Evolutionary conservation across 305 asterid species (phyloP), one percentile per base, ranked within the genome.

Genomic region (Plantago coronopus): DNA sequence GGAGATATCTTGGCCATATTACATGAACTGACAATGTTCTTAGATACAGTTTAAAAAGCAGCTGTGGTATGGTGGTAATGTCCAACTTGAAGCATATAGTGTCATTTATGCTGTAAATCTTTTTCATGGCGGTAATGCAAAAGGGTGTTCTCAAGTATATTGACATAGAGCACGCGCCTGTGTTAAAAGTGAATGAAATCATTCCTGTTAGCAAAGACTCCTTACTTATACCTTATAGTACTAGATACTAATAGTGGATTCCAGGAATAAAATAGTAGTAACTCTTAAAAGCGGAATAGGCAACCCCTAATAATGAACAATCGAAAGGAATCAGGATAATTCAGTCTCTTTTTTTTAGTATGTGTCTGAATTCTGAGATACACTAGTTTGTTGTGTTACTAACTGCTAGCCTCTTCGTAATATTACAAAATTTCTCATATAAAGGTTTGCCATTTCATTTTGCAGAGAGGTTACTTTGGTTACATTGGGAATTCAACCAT

Each of bases 401-500:
- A 37, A 48, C 17, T 14, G 15, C 57, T 4, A 5, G 15, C 27
- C 13, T 17, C 14, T 40, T 59, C 56, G 11, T 17, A 4, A 7
- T 17, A 7, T n/a, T 23, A 15, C 49, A 18, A 9, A n/a, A 55
- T 60, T 57, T 67, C 14, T 31, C 18, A 40, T 17, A 16, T 46
- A 29, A 1, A 17, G 11, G 17, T 14, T 16, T 58, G 43, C 5
- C 9, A 7, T 59, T 67, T 55, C 57, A 37, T 64, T 22, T 71
- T 83, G 83, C 94, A 86, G 97, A 70, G 91, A 68, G 75, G 94
- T 57, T 68, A 78, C 64, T 74, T 70, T 59, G 57, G 64, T 44
- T 79, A 45, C 57, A 57, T 89, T 12, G 91, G 58, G 46, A 87
- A 89, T 68, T 86, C 97, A 68, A 83, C 83, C 3, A 68, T 83